A percentile compares a stretch with the other conserved stretches of the same genome.
Evolutionary conservation across 352 stramenopile species (phyloP).

Genomic region (Globisporangium orthogonon): DNA sequence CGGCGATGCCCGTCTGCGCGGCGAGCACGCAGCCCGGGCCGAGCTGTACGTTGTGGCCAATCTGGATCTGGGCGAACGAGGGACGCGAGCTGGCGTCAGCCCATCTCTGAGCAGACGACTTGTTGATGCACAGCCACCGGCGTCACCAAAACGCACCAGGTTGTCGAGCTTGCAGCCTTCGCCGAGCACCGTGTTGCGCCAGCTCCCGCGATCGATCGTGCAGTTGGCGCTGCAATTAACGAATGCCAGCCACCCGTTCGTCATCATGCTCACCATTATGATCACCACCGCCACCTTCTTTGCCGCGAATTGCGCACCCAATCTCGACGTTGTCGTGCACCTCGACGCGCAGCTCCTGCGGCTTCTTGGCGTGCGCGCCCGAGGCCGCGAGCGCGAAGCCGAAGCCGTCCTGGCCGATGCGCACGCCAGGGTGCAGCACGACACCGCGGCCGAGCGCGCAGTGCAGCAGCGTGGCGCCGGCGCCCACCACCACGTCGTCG

Average conservation of each 20-base stretch:
- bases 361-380: slow-evolving; percentile 73
- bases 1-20: slow-evolving; percentile 76
- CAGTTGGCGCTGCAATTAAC: slow-evolving; percentile 46
- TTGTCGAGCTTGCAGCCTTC: slow-evolving; percentile 81
- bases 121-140: background rate
- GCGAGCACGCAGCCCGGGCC: slow-evolving; percentile 65
- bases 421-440: slow-evolving; percentile 62
- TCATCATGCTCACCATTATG: too few species aligned
- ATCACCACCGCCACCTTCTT: too few species aligned
- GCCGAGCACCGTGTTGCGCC: slow-evolving; percentile 73
- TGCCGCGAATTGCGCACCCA: slow-evolving; percentile 22
- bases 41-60: slow-evolving; percentile 83
- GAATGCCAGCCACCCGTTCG: too few species aligned
- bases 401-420: slow-evolving; percentile 81
- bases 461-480: slow-evolving; percentile 62
- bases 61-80: slow-evolving; percentile 50
- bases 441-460: slow-evolving; percentile 56
- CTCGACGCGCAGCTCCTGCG: slow-evolving; percentile 69
- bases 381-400: slow-evolving; percentile 59
- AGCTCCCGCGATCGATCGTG: slow-evolving; percentile 80
- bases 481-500: slow-evolving; percentile 35
- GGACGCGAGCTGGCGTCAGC: background rate
- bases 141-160: slow-evolving; percentile 24
- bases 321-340: slow-evolving; percentile 83
- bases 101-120: background rate